Evolutionary conservation across 306 rosid genomes (phyloP).

Genomic region (Quercus dentata): DNA sequence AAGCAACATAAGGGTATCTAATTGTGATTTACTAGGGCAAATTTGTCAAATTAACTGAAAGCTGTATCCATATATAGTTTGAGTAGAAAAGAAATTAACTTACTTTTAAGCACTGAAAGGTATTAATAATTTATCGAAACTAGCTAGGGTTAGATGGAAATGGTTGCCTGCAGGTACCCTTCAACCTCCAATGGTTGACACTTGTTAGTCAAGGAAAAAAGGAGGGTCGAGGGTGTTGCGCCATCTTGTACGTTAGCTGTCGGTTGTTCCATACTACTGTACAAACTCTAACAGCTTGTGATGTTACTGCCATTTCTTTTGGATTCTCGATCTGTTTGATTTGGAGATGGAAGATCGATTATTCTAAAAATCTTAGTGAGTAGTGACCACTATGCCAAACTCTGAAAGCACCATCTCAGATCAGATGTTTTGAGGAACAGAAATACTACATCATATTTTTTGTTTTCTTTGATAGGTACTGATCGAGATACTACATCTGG

Average conservation of each 20-base stretch:
- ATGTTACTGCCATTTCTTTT: constrained; percentile 16
- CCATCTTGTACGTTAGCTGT: constrained; percentile 33
- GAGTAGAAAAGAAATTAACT: constrained; percentile 7
- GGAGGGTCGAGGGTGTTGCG: constrained; percentile 7
- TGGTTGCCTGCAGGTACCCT: constrained; percentile 40
- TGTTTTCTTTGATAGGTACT: too few species aligned
- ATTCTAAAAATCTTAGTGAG: too few species aligned
- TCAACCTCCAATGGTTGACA: constrained; percentile 59
- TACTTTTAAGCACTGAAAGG: constrained; percentile 18
- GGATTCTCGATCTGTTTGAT: too few species aligned
- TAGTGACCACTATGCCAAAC: too few species aligned
- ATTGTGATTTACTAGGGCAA: background rate
- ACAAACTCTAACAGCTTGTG: constrained; percentile 33
- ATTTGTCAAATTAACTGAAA: constrained; percentile 7
- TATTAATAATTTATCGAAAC: constrained; percentile 8
- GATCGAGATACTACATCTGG: too few species aligned
- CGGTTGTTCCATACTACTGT: constrained; percentile 26
- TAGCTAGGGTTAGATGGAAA: constrained; percentile 3
- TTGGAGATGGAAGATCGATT: too few species aligned
- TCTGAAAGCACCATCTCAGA: too few species aligned
- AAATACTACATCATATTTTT: too few species aligned
- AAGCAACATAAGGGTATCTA: background rate
- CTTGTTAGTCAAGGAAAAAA: constrained; percentile 48
- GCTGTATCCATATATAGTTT: background rate
- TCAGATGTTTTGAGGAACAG: too few species aligned